Base-by-base conservation (phyloP, 1,139 yeast species). In the Hansenula sp. region DNA sequence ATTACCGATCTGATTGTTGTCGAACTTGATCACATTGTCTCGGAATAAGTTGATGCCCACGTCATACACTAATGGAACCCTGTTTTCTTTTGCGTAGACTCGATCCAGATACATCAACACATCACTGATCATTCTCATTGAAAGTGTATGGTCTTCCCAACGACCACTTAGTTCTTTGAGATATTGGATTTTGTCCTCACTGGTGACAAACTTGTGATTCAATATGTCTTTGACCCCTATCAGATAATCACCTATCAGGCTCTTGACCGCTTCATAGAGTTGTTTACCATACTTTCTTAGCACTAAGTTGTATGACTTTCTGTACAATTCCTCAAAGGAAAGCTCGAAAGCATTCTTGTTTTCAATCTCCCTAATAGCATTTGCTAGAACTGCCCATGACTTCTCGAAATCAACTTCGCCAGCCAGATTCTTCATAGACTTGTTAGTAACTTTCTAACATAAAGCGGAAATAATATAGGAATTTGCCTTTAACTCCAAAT, bases 31-130 rank as follows among this genome's bases (percentile, higher is more conserved):
- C 2, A 77, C 61, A 10, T 63, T 59, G 28, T 69, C 71, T 21
- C 77, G 63, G 57, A 82, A 85, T 10, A 81, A 58, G 29, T 71
- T 72, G 30, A 84, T 69, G 0, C 96, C 96, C 36, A 83, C 71
- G 55, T 89, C 96, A 55, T 84, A 84, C 4, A 86, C 73, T 40
- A 82, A 65, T 2, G 88, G 77, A 38, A 77, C 65, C 49, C 79
- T 79, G 43, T 78, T 77, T 48, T 84, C 95, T 47, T 78, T 79
- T 24, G 90, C 86, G 52, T 85, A 88, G 0, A 88, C 96, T 34
- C 96, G 73, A 58, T 92, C 74, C 55, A 92, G 65, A 57, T 92
- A 92, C 86, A 89, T 82, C 60, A 89, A 65, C 5, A 92, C 85
- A 59, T 92, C 97, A 50, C 94, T 77, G 32, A 90, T 76, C 69